Base-by-base conservation (phyloP, 306 rosid genomes). In the Sindora glabra region DNA sequence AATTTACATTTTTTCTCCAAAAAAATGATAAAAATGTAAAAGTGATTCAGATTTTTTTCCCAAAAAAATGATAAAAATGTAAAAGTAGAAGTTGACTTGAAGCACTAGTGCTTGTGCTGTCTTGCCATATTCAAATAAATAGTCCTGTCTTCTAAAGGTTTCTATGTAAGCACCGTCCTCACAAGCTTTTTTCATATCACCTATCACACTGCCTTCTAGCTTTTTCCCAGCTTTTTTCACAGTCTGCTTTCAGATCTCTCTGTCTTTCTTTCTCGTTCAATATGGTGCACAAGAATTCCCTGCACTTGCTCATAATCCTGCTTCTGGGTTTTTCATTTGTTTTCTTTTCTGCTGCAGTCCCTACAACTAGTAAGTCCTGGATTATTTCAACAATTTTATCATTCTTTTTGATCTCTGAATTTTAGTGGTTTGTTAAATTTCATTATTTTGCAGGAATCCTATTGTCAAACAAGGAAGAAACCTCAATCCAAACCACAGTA, bases 361-460 rank as follows among this genome's bases (percentile, higher is more conserved):
- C 79, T 18, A 38, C 75, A 21, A 58, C 72, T 10, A 77, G 89
- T 83, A 83, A 70, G 70, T 15, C 26, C 27, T 27, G 27, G 48
- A 46, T 24, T 3, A 3, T n/a, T 33, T 26, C 30, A 26, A 26
- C 30, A 26, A 26, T 26, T 10, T 49, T 3, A 17, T 10, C 21
- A 50, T 57, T 16, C 17, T 29, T n/a, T 52, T 49, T 18, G 19
- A 29, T 49, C 51, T 5, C 10, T 36, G 46, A 52, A 42, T 10
- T 57, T 64, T 27, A 23, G n/a, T 51, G 29, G 18, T 36, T 26
- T 38, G 26, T 47, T 40, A 13, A 57, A 56, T 13, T 48, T 77
- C 9, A 10, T 24, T 46, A 57, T 4, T 34, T 6, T 60, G 58
- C 58, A 83, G 86, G 80, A 61, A 58, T 64, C 46, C 65, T 77